Evolutionary conservation across 805 yeast species (phyloP).

Genomic region (Saturnispora galanensis): DNA sequence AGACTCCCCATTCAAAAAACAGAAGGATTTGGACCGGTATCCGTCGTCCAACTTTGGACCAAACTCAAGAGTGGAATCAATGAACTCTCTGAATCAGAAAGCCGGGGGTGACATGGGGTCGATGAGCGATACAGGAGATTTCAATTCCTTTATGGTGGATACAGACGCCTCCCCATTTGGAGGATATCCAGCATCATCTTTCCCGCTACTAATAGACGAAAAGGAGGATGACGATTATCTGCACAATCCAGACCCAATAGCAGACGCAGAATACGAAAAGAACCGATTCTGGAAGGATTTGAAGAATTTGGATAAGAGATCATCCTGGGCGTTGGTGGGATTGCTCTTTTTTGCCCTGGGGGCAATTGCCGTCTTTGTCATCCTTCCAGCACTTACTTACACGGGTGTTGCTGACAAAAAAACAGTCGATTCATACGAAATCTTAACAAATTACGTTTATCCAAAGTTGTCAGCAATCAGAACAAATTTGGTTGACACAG

Average conservation of each 20-base stretch:
- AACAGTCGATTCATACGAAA: constrained; percentile 6
- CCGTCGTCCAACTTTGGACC: constrained; percentile 41
- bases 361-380: constrained; percentile 56
- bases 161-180: constrained; percentile 87
- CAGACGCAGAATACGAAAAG: constrained; percentile 77
- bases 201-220: constrained; percentile 86
- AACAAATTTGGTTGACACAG: constrained; percentile 54
- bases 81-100: constrained; percentile 32
- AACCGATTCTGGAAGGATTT: constrained; percentile 56
- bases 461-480: constrained; percentile 51
- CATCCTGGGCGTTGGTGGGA: constrained; percentile 54
- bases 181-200: constrained; percentile 88
- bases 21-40: constrained; percentile 52
- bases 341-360: constrained; percentile 49
- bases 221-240: constrained; percentile 91
- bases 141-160: constrained; percentile 37
- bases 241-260: constrained; percentile 93
- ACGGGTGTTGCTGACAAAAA: constrained; percentile 46
- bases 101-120: constrained; percentile 6
- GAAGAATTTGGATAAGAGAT: constrained; percentile 54
- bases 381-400: constrained; percentile 77
- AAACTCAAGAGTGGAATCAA: constrained; percentile 38
- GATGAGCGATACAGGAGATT: constrained; percentile 7
- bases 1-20: constrained; percentile 21
- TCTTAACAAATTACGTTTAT: constrained; percentile 47